These are phyloP conservation scores for Penicillium maclennaniae DNA, from an alignment of 495 filamentous ascomycete genomes.

Conservation along the genomic window DNA sequence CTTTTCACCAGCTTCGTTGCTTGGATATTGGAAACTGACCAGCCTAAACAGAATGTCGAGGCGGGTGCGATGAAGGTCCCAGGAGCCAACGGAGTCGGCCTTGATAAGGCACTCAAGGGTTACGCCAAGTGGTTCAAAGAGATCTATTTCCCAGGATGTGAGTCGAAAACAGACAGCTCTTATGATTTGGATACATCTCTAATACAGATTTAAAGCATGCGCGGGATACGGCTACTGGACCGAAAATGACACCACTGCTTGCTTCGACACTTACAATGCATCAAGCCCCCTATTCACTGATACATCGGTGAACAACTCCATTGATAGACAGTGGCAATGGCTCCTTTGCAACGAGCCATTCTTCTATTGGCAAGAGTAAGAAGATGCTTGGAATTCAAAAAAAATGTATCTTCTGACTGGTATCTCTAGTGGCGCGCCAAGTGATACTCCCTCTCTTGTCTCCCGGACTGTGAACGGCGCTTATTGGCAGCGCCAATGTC, in stretches of 20 bases:
- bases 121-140: slow-evolving; percentile 52
- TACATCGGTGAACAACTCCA: slow-evolving; percentile 42
- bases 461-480: slow-evolving; percentile 52
- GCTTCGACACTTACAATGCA: slow-evolving; percentile 56
- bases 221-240: slow-evolving; percentile 47
- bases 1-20: background rate
- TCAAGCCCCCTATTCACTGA: slow-evolving; percentile 57
- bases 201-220: slow-evolving; percentile 18
- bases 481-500: slow-evolving; percentile 60
- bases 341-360: slow-evolving; percentile 66
- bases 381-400: background rate
- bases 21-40: slow-evolving; percentile 1
- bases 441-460: slow-evolving; percentile 39
- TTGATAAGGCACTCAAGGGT: slow-evolving; percentile 50
- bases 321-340: slow-evolving; percentile 62
- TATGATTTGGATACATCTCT: background rate
- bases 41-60: slow-evolving; percentile 22
- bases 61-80: slow-evolving; percentile 29
- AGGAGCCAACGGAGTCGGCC: slow-evolving; percentile 47
- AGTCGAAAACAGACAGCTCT: slow-evolving; percentile 18
- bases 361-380: slow-evolving; percentile 55
- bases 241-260: slow-evolving; percentile 43
- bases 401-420: background rate
- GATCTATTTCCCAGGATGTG: slow-evolving; percentile 45
- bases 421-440: slow-evolving; percentile 44